Evolutionary conservation across 306 rosid genomes (phyloP).

Genomic region (Sphenostylis stenocarpa): DNA sequence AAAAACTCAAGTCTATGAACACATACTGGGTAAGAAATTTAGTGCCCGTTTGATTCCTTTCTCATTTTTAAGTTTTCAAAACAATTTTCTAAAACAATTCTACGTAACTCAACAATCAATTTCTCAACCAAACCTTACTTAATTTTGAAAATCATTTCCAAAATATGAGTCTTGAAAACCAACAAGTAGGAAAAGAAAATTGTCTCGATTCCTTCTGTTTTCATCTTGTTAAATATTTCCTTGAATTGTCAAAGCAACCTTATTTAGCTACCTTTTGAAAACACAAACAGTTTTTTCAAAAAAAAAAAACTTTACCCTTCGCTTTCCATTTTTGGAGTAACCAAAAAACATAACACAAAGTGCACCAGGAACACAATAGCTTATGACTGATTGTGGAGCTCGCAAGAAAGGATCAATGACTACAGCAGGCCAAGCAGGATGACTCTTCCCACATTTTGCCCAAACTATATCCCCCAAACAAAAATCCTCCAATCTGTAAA

Average conservation of each 20-base stretch:
- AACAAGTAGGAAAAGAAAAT: neutral
- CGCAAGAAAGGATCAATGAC: constrained; percentile 78
- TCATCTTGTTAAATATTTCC: neutral
- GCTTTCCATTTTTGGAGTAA: constrained; percentile 78
- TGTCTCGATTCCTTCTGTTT: neutral
- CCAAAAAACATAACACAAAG: constrained; percentile 91
- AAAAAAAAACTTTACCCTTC: constrained; percentile 50
- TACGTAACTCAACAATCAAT: neutral
- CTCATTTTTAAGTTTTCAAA: neutral
- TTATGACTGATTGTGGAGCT: constrained; percentile 76
- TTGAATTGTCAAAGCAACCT: neutral
- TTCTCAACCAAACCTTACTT: neutral
- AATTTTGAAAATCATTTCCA: neutral
- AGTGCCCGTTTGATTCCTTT: neutral
- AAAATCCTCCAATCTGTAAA: constrained; percentile 62
- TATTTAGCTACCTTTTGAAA: neutral
- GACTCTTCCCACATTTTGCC: constrained; percentile 82
- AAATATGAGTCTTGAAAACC: neutral
- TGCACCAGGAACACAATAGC: constrained; percentile 64
- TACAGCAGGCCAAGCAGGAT: constrained; percentile 86
- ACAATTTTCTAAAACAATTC: neutral
- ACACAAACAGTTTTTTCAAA: neutral
- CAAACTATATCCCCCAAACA: constrained; percentile 80
- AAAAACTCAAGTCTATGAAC: neutral
- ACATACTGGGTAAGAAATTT: neutral